Evolutionary conservation across 306 rosid species (phyloP).

Genomic region (Ammopiptanthus mongolicus): DNA sequence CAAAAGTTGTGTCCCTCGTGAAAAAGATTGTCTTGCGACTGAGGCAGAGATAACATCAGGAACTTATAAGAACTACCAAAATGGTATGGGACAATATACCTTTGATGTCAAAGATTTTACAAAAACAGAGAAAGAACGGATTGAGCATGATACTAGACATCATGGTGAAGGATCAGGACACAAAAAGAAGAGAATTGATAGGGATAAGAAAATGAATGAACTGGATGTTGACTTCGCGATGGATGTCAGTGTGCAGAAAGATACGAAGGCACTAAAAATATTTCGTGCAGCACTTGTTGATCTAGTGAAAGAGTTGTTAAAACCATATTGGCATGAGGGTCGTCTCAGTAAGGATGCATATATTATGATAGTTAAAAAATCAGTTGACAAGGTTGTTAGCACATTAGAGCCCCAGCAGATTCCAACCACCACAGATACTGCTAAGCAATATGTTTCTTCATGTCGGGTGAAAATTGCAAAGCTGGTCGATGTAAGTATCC

Average conservation of each 20-base stretch:
- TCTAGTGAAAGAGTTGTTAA: conserved; percentile 75
- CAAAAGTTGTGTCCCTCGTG: conserved; percentile 33
- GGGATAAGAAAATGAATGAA: conserved; percentile 38
- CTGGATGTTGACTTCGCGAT: conserved; percentile 38
- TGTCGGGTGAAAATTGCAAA: conserved; percentile 65
- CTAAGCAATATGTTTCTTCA: conserved; percentile 57
- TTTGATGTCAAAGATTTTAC: conserved; percentile 28
- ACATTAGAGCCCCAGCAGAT: conserved; percentile 68
- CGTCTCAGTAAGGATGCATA: conserved; percentile 78
- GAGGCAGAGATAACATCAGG: conserved; percentile 62
- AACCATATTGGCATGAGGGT: conserved; percentile 90
- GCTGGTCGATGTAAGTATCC: conserved; percentile 72
- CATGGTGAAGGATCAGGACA: conserved; percentile 43
- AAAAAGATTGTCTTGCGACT: conserved; percentile 37
- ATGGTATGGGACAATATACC: conserved; percentile 38
- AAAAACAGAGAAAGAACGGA: conserved; percentile 24
- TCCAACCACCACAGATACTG: conserved; percentile 55
- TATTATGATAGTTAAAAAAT: conserved; percentile 68
- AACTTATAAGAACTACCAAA: conserved; percentile 41
- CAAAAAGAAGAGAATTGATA: conserved; percentile 43
- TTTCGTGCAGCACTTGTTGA: conserved; percentile 77
- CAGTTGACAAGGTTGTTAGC: conserved; percentile 78
- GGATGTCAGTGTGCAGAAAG: conserved; percentile 47
- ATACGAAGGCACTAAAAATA: conserved; percentile 45
- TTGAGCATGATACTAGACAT: conserved; percentile 29